These are phyloP conservation scores for Hevea brasiliensis DNA, from an alignment of 345 rosid species.

Conservation along the genomic window DNA sequence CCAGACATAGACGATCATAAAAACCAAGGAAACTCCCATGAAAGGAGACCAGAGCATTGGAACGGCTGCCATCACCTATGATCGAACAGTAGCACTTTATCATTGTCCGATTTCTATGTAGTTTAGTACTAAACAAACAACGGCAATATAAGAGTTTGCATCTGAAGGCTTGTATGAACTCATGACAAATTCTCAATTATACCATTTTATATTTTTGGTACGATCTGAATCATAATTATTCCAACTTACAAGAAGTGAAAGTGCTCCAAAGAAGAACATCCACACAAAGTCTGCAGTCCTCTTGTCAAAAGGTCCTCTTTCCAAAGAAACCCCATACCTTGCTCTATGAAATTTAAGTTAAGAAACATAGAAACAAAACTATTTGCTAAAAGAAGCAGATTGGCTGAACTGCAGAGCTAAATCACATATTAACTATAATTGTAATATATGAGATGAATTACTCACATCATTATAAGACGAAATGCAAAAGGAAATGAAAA, in stretches of 20 bases:
- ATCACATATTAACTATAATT: not conserved
- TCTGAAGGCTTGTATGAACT: too few species aligned
- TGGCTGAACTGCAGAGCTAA: not conserved
- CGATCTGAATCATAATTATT: too few species aligned
- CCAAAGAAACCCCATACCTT: conserved; percentile 57
- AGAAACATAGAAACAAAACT: not conserved
- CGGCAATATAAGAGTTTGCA: too few species aligned
- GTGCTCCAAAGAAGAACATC: conserved; percentile 71
- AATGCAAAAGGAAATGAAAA: conserved; percentile 55
- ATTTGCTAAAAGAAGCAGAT: too few species aligned
- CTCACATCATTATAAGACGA: conserved; percentile 59
- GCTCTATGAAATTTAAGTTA: conserved; percentile 39
- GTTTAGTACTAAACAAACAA: too few species aligned
- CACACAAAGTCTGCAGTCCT: conserved; percentile 68
- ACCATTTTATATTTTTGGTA: not conserved
- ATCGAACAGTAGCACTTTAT: not conserved
- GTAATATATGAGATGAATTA: not conserved
- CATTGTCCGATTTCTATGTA: not conserved
- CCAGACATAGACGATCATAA: conserved; percentile 64
- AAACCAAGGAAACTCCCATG: conserved; percentile 57
- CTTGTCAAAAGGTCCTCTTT: conserved; percentile 64
- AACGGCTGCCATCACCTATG: conserved; percentile 45
- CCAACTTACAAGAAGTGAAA: conserved; percentile 52
- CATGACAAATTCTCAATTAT: not conserved
- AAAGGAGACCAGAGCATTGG: conserved; percentile 46